phyloP scores from a whole-genome alignment of 2,329 filamentous ascomycete genomes.

The Pestalotiopsis sp. region DNA sequence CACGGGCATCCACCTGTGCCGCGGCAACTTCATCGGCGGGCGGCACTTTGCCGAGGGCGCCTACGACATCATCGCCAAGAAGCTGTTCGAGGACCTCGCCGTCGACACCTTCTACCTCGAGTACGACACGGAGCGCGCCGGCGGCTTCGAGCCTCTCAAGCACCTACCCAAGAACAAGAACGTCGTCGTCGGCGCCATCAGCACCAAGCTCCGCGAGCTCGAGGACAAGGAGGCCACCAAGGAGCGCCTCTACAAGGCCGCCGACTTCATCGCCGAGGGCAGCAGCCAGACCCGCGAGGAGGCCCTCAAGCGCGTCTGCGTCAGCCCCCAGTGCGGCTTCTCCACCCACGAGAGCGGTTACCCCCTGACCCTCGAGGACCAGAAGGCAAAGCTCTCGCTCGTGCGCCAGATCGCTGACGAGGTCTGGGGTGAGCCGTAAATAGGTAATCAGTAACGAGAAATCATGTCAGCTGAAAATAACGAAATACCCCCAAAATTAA shows the following conservation, averaged over 20 bases:
- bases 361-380: conserved; percentile 65
- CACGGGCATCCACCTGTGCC: conserved; percentile 75
- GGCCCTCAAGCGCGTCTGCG: conserved; percentile 65
- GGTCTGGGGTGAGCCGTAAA: conserved; percentile 59
- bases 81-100: conserved; percentile 63
- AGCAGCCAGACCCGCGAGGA: conserved; percentile 64
- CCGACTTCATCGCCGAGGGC: conserved; percentile 69
- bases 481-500: neutral
- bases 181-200: conserved; percentile 64
- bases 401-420: conserved; percentile 72
- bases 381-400: conserved; percentile 71
- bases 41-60: conserved; percentile 67
- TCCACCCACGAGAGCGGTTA: conserved; percentile 76
- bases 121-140: conserved; percentile 65
- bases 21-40: conserved; percentile 65
- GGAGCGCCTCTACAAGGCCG: conserved; percentile 57
- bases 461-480: neutral
- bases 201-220: conserved; percentile 60
- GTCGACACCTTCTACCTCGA: conserved; percentile 70
- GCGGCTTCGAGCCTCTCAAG: conserved; percentile 65
- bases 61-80: conserved; percentile 67
- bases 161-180: conserved; percentile 61
- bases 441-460: neutral
- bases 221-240: conserved; percentile 67
- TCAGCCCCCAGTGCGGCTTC: conserved; percentile 74